These are phyloP conservation scores for Rubroboletus pulcherrimus DNA, from an alignment of 768 basidiomycete species.

Conservation along the genomic window DNA sequence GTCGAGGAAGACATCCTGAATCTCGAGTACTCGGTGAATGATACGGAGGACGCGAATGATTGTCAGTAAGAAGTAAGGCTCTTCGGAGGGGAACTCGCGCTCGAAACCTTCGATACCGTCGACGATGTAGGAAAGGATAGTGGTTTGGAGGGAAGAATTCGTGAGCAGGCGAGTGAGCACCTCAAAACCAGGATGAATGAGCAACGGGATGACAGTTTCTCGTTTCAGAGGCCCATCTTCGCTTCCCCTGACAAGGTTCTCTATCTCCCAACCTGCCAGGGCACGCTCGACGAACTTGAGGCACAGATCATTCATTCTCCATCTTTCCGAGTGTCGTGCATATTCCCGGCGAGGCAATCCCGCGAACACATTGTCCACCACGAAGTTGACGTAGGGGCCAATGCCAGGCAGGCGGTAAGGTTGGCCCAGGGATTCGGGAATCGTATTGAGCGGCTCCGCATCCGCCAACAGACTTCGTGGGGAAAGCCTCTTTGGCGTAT, in stretches of 20 bases:
- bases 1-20: constrained; percentile 88
- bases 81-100: constrained; percentile 61
- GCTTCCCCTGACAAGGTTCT: constrained; percentile 56
- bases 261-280: constrained; percentile 77
- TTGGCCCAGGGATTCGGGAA: constrained; percentile 77
- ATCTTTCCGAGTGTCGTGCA: constrained; percentile 68
- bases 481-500: constrained; percentile 72
- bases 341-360: constrained; percentile 76
- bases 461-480: constrained; percentile 57
- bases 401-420: constrained; percentile 79
- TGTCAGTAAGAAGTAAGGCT: constrained; percentile 68
- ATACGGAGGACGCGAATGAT: constrained; percentile 82
- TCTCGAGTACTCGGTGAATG: constrained; percentile 72
- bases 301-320: constrained; percentile 83
- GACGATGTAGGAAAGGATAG: constrained; percentile 73
- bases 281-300: constrained; percentile 83
- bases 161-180: constrained; percentile 77
- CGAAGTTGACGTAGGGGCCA: constrained; percentile 78
- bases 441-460: constrained; percentile 61
- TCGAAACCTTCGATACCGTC: constrained; percentile 79
- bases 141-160: constrained; percentile 65
- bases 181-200: constrained; percentile 84
- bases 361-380: constrained; percentile 85
- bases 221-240: constrained; percentile 51
- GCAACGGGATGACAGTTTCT: constrained; percentile 52